Base-by-base conservation (phyloP, 2,329 filamentous ascomycete genomes). In the Paraphaeosphaeria sporulosa region DNA sequence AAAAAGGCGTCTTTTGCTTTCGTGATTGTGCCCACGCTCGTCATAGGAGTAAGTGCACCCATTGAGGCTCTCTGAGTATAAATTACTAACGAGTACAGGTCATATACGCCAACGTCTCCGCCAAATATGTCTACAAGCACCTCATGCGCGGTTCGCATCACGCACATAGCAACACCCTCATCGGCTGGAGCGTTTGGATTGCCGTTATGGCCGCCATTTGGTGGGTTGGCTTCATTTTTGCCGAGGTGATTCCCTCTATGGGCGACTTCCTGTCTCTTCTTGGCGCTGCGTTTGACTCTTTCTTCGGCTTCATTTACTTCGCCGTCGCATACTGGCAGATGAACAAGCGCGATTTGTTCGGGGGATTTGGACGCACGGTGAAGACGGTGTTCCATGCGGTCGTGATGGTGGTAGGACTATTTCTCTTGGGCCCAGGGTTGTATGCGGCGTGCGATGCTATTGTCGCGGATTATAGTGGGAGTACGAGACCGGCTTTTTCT, bases 291-390 rank as follows among this genome's bases (percentile, higher is more conserved):
- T 97, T 97, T 73, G 93, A 97, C 79, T 94, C 91, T 55, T 94
- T 93, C 84, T 94, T 94, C 71, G 94, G 94, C 27, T 97, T 97
- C 83, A 96, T 97, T 73, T 97, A 97, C 83, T 97, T 91, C 91
- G 91, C 90, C 13, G 85, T 92, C 1, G 91, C 91, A 0, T 94
- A 92, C 73, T 86, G 93, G 71, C 86, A 90, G 57, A 92, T 94
- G 90, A 84, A 90, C 50, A 81, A 80, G 21, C 89, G 85, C 1
- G 89, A 92, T 40, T 61, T 84, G 23, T 84, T 82, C 55, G 50
- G 54, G 1, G 75, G 77, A 2, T 50, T 71, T 0, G 58, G 65
- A 0, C 74, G 80, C 56, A 76, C 76, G 7, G 61, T 80, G 6
- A 79, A 82, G 79, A 82, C 80, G 3, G 61, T 82, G 13, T 68